Percentiles rank a stretch among this genome's conserved stretches.
Evolutionary conservation across 2,329 filamentous ascomycete species (phyloP).

Genomic region (Sclerotinia sclerotiorum): DNA sequence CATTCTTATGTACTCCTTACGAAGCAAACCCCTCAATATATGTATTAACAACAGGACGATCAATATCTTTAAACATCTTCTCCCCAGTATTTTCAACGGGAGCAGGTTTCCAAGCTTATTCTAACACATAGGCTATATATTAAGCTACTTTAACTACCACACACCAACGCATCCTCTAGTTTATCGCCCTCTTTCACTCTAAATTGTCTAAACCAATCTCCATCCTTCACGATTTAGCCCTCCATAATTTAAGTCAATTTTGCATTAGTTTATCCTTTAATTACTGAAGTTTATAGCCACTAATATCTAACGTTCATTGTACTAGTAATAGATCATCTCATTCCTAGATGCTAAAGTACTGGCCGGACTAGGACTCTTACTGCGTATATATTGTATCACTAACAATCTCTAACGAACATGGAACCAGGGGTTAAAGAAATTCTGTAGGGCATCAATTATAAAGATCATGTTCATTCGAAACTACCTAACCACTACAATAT

Average conservation of each 20-base stretch:
- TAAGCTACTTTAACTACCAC: not conserved
- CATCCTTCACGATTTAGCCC: not conserved
- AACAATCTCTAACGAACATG: not conserved
- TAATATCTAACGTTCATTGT: not conserved
- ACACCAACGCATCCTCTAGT: slow-evolving; percentile 8
- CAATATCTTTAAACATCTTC: not conserved
- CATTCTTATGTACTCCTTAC: no score
- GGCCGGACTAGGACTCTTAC: not conserved
- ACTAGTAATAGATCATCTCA: not conserved
- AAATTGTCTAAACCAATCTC: not conserved
- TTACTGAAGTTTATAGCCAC: not conserved
- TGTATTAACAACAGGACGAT: not conserved
- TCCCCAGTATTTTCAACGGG: not conserved
- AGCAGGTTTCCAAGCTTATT: not conserved
- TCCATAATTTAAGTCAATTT: not conserved
- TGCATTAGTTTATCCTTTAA: not conserved
- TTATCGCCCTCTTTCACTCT: not conserved
- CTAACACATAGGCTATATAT: not conserved
- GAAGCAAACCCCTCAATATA: not conserved
- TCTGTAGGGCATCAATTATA: not conserved
- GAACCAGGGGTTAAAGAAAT: not conserved
- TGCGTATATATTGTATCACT: not conserved
- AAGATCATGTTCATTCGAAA: no score
- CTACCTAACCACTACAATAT: no score
- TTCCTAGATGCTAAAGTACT: no score